Evolutionary conservation across 306 rosid genomes (phyloP).

Genomic region (Leucaena leucocephala): DNA sequence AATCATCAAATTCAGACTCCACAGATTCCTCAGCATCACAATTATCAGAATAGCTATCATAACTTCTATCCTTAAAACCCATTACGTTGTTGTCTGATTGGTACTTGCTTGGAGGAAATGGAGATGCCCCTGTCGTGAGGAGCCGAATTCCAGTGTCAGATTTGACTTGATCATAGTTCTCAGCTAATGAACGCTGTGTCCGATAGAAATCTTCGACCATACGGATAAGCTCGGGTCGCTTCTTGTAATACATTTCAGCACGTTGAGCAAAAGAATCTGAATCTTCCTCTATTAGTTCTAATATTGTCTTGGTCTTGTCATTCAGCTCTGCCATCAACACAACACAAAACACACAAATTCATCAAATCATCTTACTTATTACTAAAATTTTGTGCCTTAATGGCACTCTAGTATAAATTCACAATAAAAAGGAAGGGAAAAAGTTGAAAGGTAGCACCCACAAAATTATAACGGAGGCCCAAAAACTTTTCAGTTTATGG

Average conservation of each 20-base stretch:
- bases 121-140: slow-evolving; percentile 48
- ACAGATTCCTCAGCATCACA: slow-evolving; percentile 56
- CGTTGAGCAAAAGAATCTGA: slow-evolving; percentile 89
- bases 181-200: slow-evolving; percentile 74
- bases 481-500: slow-evolving; percentile 14
- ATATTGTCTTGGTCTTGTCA: slow-evolving; percentile 69
- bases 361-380: not conserved
- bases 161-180: slow-evolving; percentile 74
- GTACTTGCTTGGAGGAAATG: slow-evolving; percentile 62
- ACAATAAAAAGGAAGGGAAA: slow-evolving; percentile 23
- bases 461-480: slow-evolving; percentile 27
- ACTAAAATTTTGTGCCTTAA: slow-evolving; percentile 32
- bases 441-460: slow-evolving; percentile 18
- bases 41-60: slow-evolving; percentile 61
- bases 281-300: slow-evolving; percentile 71
- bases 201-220: slow-evolving; percentile 87
- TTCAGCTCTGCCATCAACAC: slow-evolving; percentile 58
- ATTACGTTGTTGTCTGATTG: slow-evolving; percentile 47
- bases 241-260: slow-evolving; percentile 96
- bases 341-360: slow-evolving; percentile 13
- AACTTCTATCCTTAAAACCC: slow-evolving; percentile 45
- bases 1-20: slow-evolving; percentile 86
- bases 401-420: not conserved
- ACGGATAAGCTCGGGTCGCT: slow-evolving; percentile 72
- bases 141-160: slow-evolving; percentile 60